phyloP scores from a whole-genome alignment of 257 asterid species.

The Primulina tabacum region DNA sequence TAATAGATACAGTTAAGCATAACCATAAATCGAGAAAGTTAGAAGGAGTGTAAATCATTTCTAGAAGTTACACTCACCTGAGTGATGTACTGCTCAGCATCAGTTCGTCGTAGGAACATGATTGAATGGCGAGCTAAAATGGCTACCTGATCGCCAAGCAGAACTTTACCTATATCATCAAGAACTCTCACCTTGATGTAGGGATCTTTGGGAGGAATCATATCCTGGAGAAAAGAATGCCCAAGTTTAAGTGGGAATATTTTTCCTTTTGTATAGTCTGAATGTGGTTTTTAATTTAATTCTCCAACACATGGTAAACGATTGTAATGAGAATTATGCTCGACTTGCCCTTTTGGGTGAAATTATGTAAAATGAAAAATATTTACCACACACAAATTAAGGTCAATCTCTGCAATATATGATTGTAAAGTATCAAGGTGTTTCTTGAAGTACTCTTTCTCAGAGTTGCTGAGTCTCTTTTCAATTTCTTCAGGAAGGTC shows the following conservation, averaged over 20 bases:
- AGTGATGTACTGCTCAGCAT: constrained; percentile 85
- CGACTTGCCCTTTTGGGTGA: not conserved
- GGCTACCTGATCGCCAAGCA: constrained; percentile 70
- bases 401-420: constrained; percentile 62
- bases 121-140: constrained; percentile 79
- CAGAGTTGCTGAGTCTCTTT: constrained; percentile 68
- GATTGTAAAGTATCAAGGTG: constrained; percentile 62
- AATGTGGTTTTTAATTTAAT: too few relatives aligned
- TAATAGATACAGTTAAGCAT: not conserved
- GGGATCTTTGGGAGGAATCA: constrained; percentile 96
- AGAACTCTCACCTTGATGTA: constrained; percentile 86
- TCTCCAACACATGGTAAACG: not conserved
- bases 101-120: constrained; percentile 83
- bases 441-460: constrained; percentile 72
- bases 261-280: too few relatives aligned
- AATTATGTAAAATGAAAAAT: constrained; percentile 20
- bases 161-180: constrained; percentile 79
- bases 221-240: constrained; percentile 51
- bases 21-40: constrained; percentile 1
- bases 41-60: not conserved
- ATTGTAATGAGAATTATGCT: not conserved
- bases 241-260: too few relatives aligned
- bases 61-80: constrained; percentile 42
- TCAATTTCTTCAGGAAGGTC: constrained; percentile 84
- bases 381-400: constrained; percentile 80